phyloP scores from a whole-genome alignment of 148 eudicot species.

The Rhododendron mucronatum region DNA sequence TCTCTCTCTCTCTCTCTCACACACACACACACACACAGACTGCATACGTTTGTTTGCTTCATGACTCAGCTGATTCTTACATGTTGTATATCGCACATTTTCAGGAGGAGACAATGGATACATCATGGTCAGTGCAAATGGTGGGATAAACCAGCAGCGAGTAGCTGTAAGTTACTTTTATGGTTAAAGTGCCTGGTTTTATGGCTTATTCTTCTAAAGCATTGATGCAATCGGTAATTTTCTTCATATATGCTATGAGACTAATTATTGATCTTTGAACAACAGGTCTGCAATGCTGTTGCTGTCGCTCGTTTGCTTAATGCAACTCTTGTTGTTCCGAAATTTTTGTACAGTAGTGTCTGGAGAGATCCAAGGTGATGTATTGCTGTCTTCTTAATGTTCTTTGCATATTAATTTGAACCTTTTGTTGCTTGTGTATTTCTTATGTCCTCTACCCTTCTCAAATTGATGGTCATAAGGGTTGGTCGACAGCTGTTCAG shows the following conservation, averaged over 20 bases:
- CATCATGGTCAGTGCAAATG: slow-evolving; percentile 90
- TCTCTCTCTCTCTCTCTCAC: neutral
- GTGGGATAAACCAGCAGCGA: slow-evolving; percentile 98
- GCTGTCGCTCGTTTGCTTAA: slow-evolving; percentile 92
- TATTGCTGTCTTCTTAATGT: neutral
- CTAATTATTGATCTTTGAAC: slow-evolving; percentile 11
- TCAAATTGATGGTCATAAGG: neutral
- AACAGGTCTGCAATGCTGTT: slow-evolving; percentile 96
- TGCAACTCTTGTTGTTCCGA: slow-evolving; percentile 94
- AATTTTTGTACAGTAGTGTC: slow-evolving; percentile 91
- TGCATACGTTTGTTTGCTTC: neutral
- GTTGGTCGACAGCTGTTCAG: neutral
- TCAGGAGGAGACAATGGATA: slow-evolving; percentile 87
- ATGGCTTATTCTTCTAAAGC: neutral
- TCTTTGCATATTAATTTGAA: neutral
- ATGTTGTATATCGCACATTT: slow-evolving; percentile 6
- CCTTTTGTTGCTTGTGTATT: neutral
- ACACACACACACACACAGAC: neutral
- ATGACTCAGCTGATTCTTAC: slow-evolving; percentile 10
- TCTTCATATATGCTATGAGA: neutral
- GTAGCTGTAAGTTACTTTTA: slow-evolving; percentile 71
- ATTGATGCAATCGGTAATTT: neutral
- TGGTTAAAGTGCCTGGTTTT: slow-evolving; percentile 1
- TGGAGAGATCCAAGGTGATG: slow-evolving; percentile 90
- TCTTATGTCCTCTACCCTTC: neutral